Percentiles rank a stretch among this genome's conserved stretches.
These are phyloP conservation scores for Ascoidea asiatica DNA, from an alignment of 805 yeast species.

Conservation along the genomic window DNA sequence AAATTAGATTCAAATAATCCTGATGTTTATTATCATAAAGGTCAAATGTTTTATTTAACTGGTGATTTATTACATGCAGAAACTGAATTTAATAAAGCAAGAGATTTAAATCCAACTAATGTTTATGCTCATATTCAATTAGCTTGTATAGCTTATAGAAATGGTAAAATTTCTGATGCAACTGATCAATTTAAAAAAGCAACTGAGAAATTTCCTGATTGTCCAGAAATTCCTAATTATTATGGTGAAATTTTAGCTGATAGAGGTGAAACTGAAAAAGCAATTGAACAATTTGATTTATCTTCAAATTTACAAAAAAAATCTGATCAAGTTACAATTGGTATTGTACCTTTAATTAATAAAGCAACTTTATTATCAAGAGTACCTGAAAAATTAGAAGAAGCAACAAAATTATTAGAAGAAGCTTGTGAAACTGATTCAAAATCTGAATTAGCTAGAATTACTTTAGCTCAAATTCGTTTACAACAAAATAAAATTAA, in stretches of 20 bases:
- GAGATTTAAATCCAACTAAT: constrained; percentile 59
- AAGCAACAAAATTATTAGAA: constrained; percentile 52
- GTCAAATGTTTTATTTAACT: constrained; percentile 78
- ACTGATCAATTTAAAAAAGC: constrained; percentile 58
- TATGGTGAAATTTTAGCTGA: constrained; percentile 91
- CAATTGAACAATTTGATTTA: constrained; percentile 72
- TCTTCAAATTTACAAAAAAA: constrained; percentile 74
- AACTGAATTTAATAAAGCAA: constrained; percentile 61
- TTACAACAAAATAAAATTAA: constrained; percentile 72
- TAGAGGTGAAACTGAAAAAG: constrained; percentile 55
- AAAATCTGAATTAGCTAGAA: constrained; percentile 75
- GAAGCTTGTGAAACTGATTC: constrained; percentile 79
- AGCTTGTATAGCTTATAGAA: constrained; percentile 84
- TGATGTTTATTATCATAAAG: constrained; percentile 87
- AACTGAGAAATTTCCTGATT: constrained; percentile 62
- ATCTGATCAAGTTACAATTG: constrained; percentile 56
- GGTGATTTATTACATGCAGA: constrained; percentile 64
- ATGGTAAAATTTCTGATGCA: constrained; percentile 45
- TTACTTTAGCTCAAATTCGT: constrained; percentile 84
- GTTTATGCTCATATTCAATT: constrained; percentile 81
- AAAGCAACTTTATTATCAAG: constrained; percentile 66
- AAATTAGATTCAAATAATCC: constrained; percentile 55
- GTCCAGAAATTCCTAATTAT: constrained; percentile 89
- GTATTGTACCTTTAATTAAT: constrained; percentile 82
- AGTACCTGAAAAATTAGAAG: constrained; percentile 28